phyloP scores from a whole-genome alignment of 2,329 filamentous ascomycete species.

The Cercospora sp. region DNA sequence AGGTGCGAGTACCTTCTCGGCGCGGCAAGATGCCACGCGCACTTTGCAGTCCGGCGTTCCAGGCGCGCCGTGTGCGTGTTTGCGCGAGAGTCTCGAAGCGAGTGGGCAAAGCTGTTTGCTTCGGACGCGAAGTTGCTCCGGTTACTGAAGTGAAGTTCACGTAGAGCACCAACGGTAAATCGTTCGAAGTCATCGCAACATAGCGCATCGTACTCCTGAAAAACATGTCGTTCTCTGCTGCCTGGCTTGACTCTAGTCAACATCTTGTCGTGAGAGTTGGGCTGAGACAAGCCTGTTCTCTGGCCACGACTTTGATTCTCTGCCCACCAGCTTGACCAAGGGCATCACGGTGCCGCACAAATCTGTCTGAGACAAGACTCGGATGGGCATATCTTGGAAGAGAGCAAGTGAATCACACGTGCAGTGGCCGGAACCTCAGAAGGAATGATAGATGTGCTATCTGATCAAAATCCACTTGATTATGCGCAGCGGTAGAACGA shows the following conservation, averaged over 20 bases:
- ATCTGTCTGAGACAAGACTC: not conserved
- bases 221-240: not conserved
- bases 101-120: not conserved
- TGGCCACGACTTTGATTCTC: not conserved
- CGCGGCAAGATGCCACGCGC: not conserved
- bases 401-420: not conserved
- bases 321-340: not conserved
- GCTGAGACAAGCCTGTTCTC: not conserved
- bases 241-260: not conserved
- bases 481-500: constrained; percentile 32
- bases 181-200: not conserved
- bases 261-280: not conserved
- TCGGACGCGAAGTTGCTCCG: not conserved
- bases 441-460: not conserved
- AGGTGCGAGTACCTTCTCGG: not conserved
- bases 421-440: not conserved
- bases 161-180: not conserved
- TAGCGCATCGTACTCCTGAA: not conserved
- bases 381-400: not conserved
- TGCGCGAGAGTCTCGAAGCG: not conserved
- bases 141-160: not conserved
- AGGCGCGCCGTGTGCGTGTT: not conserved
- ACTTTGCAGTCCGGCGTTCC: not conserved
- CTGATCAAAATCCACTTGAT: constrained; percentile 28
- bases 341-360: not conserved